Percentiles rank a stretch among this genome's conserved stretches.
Conservation (phyloP, 352 stramenopile genomes). For the Pythium dissotocum region DNA sequence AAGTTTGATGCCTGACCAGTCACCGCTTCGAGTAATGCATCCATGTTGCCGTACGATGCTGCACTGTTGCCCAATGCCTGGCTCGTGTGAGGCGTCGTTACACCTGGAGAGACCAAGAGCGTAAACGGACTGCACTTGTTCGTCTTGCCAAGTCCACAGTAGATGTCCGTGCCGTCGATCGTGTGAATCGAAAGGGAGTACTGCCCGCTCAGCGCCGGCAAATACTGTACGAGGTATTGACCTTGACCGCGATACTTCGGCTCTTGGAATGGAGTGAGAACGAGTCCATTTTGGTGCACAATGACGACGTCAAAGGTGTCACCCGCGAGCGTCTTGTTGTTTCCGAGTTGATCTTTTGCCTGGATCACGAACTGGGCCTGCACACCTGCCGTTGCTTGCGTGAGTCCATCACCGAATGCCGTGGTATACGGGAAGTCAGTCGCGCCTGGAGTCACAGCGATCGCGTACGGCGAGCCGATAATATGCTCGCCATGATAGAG, state of each 20-base stretch:
- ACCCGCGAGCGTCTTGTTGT: constrained; percentile 87
- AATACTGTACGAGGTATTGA: constrained; percentile 91
- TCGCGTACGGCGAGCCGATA: constrained; percentile 91
- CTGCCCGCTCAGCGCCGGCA: constrained; percentile 72
- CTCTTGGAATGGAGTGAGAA: constrained; percentile 61
- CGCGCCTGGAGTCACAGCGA: constrained; percentile 88
- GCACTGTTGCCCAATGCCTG: constrained; percentile 78
- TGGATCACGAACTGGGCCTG: constrained; percentile 92
- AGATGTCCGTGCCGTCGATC: constrained; percentile 92
- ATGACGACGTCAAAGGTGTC: constrained; percentile 79
- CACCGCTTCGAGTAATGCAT: constrained; percentile 90
- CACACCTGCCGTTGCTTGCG: constrained; percentile 79
- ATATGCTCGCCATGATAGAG: constrained; percentile 93
- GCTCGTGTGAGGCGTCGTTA: constrained; percentile 87
- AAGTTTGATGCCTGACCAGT: constrained; percentile 92
- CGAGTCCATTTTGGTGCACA: constrained; percentile 41
- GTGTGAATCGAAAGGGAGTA: constrained; percentile 93
- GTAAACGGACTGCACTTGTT: constrained; percentile 95
- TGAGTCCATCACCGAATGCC: constrained; percentile 83
- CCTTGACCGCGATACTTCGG: constrained; percentile 90
- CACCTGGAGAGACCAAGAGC: constrained; percentile 84
- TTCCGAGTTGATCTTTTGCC: constrained; percentile 91
- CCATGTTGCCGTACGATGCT: constrained; percentile 64
- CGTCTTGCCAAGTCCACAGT: constrained; percentile 89
- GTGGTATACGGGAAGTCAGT: constrained; percentile 96